Evolutionary conservation across 805 yeast genomes (phyloP).

Genomic region (Kluyveromyces aestuarii): DNA sequence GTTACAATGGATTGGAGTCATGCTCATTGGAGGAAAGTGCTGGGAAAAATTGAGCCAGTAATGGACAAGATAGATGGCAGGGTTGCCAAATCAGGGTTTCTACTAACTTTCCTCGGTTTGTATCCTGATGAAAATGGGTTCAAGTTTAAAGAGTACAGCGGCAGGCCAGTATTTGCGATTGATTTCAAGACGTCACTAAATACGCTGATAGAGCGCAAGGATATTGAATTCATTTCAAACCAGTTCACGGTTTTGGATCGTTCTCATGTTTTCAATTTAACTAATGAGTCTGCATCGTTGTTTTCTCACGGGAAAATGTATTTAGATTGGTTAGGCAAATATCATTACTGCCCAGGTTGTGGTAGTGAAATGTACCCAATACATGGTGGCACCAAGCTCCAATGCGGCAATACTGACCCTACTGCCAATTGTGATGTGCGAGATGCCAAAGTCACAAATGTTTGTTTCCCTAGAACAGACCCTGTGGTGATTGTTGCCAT

Average conservation of each 20-base stretch:
- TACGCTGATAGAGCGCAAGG: conserved; percentile 4
- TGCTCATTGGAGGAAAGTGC: conserved; percentile 3
- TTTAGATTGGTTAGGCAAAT: conserved; percentile 72
- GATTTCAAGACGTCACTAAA: conserved; percentile 31
- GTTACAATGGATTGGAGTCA: conserved; percentile 4
- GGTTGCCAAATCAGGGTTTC: conserved; percentile 10
- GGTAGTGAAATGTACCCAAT: conserved; percentile 59
- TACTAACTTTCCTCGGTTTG: conserved; percentile 18
- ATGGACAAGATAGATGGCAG: conserved; percentile 12
- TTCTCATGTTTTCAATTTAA: conserved; percentile 11
- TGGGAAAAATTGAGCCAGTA: conserved; percentile 8
- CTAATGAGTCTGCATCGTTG: conserved; percentile 45
- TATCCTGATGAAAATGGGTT: conserved; percentile 25
- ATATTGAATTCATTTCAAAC: conserved; percentile 5
- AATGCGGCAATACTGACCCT: conserved; percentile 33
- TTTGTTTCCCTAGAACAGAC: conserved; percentile 86
- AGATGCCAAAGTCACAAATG: conserved; percentile 49
- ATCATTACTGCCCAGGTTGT: conserved; percentile 79
- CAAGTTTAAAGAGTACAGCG: conserved; percentile 40
- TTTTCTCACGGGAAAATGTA: conserved; percentile 78
- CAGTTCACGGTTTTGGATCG: conserved; percentile 2
- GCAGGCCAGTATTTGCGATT: conserved; percentile 56
- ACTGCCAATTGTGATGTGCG: conserved; percentile 29
- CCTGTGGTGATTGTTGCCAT: conserved; percentile 79
- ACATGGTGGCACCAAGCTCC: conserved; percentile 56